Evolutionary conservation across 805 yeast genomes (phyloP), one percentile per base, ranked within the genome.

Genomic region (Clavispora fructus): DNA sequence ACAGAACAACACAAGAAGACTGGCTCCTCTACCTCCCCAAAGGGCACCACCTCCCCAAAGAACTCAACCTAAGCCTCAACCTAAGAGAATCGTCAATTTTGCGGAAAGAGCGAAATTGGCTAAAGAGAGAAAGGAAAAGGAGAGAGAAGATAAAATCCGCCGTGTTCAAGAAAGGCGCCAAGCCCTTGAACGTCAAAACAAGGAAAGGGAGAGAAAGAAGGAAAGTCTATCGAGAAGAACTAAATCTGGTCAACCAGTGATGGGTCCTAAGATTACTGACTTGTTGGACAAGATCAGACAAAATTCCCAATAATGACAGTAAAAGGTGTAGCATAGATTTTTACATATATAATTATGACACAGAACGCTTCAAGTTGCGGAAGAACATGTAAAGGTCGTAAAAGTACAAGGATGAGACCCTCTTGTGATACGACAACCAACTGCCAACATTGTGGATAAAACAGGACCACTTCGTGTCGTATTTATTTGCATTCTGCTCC

Each of bases 221-320:
- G 60, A 68, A 56, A 55, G 59, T 25, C 49, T 71, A 4, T 48
- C 65, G 8, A 72, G 76, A 48, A 82, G 71, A 50, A 91, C 96
- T 1, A 73, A 73, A 56, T 60, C 69, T 4, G 98, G 98, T 0
- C 98, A 91, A 63, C 97, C 97, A 2, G 65, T 79, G 39, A 87
- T 91, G 92, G 96, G 89, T 0, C 95, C 96, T 13, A 79, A 95
- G 64, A 87, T 91, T 47, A 83, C 80, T 46, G 79, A 81, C 55
- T 69, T 91, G 39, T 71, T 91, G 41, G 94, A 85, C 44, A 87
- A 89, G 63, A 87, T 91, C 50, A 82, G 79, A 58, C 65, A 65
- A 27, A 83, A 79, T 51, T 58, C 16, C 13, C 13, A 44, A 14
- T 43, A 13, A 23, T 32, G 39, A 19, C n/a, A 5, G 38, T 23